Base-by-base conservation (phyloP, 495 filamentous ascomycete genomes). In the Xylaria scruposa region DNA sequence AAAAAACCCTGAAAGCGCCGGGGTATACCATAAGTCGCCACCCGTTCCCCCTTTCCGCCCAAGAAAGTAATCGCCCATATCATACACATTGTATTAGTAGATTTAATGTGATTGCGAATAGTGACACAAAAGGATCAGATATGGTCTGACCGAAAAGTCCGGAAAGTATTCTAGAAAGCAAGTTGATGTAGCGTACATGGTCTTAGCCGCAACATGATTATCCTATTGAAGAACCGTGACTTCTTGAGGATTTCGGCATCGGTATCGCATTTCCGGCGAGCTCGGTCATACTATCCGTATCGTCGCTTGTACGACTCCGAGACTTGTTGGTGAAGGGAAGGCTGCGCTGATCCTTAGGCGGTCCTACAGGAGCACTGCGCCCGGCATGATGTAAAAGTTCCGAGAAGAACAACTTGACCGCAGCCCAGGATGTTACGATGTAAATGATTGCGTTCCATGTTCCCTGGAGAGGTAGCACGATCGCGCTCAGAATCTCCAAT, bases 401-500 rank as follows among this genome's bases (percentile, higher is more conserved):
- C 0, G 71, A 72, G 71, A 76, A 78, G 4, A 84, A 75, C 31
- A 77, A 78, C 73, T 80, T 80, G 68, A 82, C 85, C 10, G 86
- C 85, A 44, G 79, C 78, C 83, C 83, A 86, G 17, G 83, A 88
- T 3, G 93, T 93, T 24, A 88, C 89, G 15, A 89, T 78, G 80
- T 97, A 97, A 68, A 97, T 93, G 65, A 93, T 77, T 24, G 89
- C 88, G 75, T 97, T 97, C 91, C 93, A 95, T 75, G 96, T 94
- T 2, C 94, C 94, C 76, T 97, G 94, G 0, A 94, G 83, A 0
- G 94, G 94, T 26, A 97, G 85, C 0, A 97, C 93, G 59, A 94
- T 86, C 1, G 91, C 89, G 33, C 90, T 89, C 58, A 89, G 86
- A 68, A 90, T 91, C 73, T 93, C 90, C 33, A 97, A 86, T 29